These are phyloP conservation scores for Yamagishiella unicocca DNA, from an alignment of 139 green algal species.

Conservation along the genomic window DNA sequence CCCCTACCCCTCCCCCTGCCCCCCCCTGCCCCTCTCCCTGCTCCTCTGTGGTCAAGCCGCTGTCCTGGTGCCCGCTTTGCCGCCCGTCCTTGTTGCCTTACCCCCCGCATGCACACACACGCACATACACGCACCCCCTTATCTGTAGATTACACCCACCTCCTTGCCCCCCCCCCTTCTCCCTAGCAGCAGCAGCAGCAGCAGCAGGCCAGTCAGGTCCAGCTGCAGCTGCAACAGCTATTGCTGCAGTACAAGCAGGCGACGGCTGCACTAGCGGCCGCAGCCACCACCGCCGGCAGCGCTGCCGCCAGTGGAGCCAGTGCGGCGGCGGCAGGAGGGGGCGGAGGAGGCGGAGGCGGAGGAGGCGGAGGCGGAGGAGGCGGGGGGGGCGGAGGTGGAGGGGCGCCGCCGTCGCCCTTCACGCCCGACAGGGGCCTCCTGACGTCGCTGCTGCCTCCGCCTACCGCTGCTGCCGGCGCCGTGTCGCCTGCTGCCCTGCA, in stretches of 20 bases:
- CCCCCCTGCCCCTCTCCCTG: too few relatives aligned
- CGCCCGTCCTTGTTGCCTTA: neutral
- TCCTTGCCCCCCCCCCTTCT: neutral
- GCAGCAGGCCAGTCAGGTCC: neutral
- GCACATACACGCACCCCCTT: neutral
- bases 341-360: neutral
- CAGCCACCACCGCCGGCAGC: neutral
- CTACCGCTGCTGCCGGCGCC: neutral
- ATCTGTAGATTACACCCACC: neutral
- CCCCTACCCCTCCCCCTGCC: too few relatives aligned
- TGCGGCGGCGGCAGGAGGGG: too few relatives aligned
- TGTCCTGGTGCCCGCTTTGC: neutral
- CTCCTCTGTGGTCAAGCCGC: too few relatives aligned
- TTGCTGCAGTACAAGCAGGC: neutral
- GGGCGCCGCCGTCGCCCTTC: neutral
- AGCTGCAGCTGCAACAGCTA: conserved; percentile 14
- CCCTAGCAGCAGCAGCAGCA: conserved; percentile 17
- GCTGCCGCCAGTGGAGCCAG: too few relatives aligned
- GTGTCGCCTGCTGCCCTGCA: conserved; percentile 2
- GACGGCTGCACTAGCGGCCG: neutral
- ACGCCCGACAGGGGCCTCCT: neutral
- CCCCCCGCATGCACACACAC: neutral
- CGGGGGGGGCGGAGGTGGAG: neutral
- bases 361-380: neutral
- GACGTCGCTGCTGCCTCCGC: neutral